Base-by-base conservation (phyloP, 805 yeast genomes). In the Henningerozyma blattae region DNA sequence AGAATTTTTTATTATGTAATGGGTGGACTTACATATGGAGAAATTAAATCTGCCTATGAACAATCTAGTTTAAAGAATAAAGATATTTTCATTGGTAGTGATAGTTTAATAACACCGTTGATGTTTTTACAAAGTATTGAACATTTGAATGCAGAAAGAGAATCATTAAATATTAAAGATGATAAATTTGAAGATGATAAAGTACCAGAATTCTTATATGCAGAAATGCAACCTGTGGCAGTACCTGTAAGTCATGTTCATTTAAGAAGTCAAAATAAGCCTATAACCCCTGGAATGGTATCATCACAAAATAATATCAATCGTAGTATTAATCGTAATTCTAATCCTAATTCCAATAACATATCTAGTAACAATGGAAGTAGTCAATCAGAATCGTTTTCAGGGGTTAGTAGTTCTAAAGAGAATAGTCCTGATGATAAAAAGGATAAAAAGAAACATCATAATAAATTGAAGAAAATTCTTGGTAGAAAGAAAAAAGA, bases 11-110 rank as follows among this genome's bases (percentile, higher is more conserved):
- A 86, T 36, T 91, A 75, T 49, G 70, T 85, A 18, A 79, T 94
- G 2, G 99, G 99, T 16, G 98, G 97, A 7, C 58, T 82, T 15
- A 84, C 97, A 0, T 72, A 78, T 43, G 70, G 87, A 2, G 99
- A 91, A 55, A 61, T 80, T 19, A 70, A 89, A 41, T 68, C 83
- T 10, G 75, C 77, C 4, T 77, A 82, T 45, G 89, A 83, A 41
- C 64, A 85, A 31, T 70, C 84, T 7, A 56, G 61, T 14, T 54
- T 67, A 30, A 64, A 72, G 37, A 72, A 79, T 47, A 77, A 74
- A 50, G 94, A 85, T 40, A 69, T 91, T 14, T 72, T 78, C 39
- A 59, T 89, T 37, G 97, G 97, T 0, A 75, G 87, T 12, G 93
- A 82, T 51, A 75, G 78, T 34, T 56, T 84, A 2, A 58, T 83